These are phyloP conservation scores for Aspergillus heteromorphus DNA, from an alignment of 495 filamentous ascomycete species.

Conservation along the genomic window DNA sequence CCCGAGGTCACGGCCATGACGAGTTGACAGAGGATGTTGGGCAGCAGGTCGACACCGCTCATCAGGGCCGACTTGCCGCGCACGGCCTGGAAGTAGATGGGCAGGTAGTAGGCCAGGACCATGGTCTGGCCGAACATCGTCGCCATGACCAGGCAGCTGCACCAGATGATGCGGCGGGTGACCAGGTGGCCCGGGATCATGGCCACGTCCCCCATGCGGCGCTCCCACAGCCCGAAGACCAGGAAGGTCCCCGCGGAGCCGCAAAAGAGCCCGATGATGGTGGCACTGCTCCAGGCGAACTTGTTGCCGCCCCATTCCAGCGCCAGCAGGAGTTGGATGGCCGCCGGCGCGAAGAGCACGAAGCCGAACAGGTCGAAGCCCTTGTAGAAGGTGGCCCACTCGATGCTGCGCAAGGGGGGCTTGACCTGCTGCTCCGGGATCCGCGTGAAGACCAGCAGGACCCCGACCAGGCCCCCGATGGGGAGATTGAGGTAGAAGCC, in stretches of 20 bases:
- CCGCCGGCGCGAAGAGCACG: constrained; percentile 27
- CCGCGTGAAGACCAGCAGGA: constrained; percentile 40
- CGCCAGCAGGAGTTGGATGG: constrained; percentile 39
- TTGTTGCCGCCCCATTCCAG: constrained; percentile 32
- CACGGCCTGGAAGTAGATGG: constrained; percentile 35
- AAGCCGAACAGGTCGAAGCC: constrained; percentile 36
- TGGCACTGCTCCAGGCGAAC: constrained; percentile 35
- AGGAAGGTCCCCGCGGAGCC: constrained; percentile 32
- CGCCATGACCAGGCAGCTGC: neutral
- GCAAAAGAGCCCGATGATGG: constrained; percentile 41
- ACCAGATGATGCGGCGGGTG: neutral
- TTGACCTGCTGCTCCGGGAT: neutral
- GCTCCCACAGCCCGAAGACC: constrained; percentile 39
- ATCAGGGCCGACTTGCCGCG: constrained; percentile 16
- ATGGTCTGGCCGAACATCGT: constrained; percentile 1
- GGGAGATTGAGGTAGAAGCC: constrained; percentile 61
- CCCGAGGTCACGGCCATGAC: constrained; percentile 36
- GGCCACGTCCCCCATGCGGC: constrained; percentile 37
- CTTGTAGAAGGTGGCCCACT: neutral
- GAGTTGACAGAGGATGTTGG: constrained; percentile 38
- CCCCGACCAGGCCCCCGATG: constrained; percentile 47
- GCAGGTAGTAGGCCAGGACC: constrained; percentile 20
- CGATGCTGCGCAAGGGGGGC: neutral
- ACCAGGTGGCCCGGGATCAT: constrained; percentile 31
- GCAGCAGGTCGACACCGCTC: constrained; percentile 27